Conservation (phyloP, 495 filamentous ascomycete species). For the Aspergillus steynii region DNA sequence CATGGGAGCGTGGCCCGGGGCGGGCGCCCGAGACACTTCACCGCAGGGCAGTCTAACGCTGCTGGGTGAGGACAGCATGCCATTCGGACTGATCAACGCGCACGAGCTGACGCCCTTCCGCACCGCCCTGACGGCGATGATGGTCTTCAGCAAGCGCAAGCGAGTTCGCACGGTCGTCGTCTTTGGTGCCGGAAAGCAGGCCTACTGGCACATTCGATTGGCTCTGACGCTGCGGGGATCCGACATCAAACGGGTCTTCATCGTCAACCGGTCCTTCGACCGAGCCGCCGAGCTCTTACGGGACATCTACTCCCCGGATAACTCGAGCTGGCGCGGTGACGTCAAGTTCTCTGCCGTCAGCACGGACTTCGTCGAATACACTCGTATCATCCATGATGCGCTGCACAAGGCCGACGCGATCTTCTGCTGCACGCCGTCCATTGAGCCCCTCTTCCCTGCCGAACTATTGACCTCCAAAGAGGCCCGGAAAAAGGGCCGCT, state of each 20-base stretch:
- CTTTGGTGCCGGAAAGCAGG: conserved; percentile 90
- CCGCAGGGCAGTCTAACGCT: conserved; percentile 80
- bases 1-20: conserved; percentile 40
- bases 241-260: conserved; percentile 74
- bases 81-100: conserved; percentile 80
- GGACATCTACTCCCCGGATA: conserved; percentile 55
- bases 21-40: conserved; percentile 54
- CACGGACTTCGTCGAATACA: conserved; percentile 69
- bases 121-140: conserved; percentile 78
- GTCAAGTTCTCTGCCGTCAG: conserved; percentile 72
- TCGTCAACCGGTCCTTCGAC: conserved; percentile 74
- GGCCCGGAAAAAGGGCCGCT: conserved; percentile 70
- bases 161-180: conserved; percentile 71
- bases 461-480: conserved; percentile 65
- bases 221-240: conserved; percentile 69
- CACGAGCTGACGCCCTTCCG: conserved; percentile 89
- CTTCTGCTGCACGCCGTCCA: conserved; percentile 74
- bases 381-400: conserved; percentile 63
- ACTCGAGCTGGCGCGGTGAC: conserved; percentile 53
- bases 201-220: conserved; percentile 90
- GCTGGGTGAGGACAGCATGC: conserved; percentile 63
- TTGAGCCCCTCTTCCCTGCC: conserved; percentile 61
- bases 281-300: conserved; percentile 55
- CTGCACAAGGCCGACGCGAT: conserved; percentile 72
- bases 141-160: conserved; percentile 70